Conservation (phyloP, 202 grass and related monocot genomes). For the Zoysia matrella region DNA sequence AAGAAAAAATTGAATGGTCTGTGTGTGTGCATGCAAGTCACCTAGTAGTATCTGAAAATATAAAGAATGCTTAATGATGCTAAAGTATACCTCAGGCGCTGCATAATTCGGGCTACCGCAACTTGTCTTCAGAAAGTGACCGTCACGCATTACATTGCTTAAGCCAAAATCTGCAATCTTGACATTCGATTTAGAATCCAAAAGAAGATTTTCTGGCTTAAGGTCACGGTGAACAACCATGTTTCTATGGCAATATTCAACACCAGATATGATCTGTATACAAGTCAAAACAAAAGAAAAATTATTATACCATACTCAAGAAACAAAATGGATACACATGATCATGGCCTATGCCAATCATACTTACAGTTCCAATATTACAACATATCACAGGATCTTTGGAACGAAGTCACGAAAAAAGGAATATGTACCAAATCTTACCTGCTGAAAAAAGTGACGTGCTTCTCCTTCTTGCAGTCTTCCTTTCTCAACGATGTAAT, state of each 20-base stretch:
- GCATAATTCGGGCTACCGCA: constrained; percentile 99
- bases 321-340: background rate
- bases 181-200: constrained; percentile 94
- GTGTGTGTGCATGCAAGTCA: constrained; percentile 29
- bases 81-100: constrained; percentile 79
- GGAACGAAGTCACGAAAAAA: background rate
- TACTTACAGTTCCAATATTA: background rate
- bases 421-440: constrained; percentile 33
- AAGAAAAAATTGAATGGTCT: background rate
- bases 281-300: constrained; percentile 29
- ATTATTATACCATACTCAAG: constrained; percentile 2
- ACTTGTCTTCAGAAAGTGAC: constrained; percentile 98
- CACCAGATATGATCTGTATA: constrained; percentile 92
- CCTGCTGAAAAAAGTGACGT: constrained; percentile 96
- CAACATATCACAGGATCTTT: background rate
- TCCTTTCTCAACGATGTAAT: constrained; percentile 99
- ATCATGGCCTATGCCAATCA: constrained; percentile 8
- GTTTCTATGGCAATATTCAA: constrained; percentile 41
- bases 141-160: constrained; percentile 99
- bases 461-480: constrained; percentile 93
- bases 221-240: no score
- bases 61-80: constrained; percentile 23
- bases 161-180: constrained; percentile 99
- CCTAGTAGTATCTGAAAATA: constrained; percentile 13
- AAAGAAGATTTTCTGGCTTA: constrained; percentile 45